These are phyloP conservation scores for Eleusine indica DNA, from an alignment of 176 grass and related monocot species.

Conservation along the genomic window DNA sequence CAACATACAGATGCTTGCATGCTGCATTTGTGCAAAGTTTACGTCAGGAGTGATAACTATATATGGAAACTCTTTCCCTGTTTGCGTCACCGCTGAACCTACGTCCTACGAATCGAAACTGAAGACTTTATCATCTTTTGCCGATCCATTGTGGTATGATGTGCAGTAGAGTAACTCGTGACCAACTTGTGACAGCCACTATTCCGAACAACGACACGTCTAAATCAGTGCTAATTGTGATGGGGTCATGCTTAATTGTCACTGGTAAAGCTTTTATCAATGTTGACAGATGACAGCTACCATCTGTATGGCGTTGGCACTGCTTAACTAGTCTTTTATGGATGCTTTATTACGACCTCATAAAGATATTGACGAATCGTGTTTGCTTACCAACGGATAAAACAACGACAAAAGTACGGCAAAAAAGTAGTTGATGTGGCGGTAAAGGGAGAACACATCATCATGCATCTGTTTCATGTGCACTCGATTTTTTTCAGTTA, in stretches of 20 bases:
- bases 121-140: not conserved
- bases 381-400: slow-evolving; percentile 34
- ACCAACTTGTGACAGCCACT: not conserved
- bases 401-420: slow-evolving; percentile 29
- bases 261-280: slow-evolving; percentile 6
- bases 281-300: slow-evolving; percentile 24
- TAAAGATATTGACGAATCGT: slow-evolving; percentile 5
- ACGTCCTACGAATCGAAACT: not conserved
- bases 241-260: slow-evolving; percentile 26
- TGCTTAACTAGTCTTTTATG: slow-evolving; percentile 32
- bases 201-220: not conserved
- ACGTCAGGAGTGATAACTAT: not conserved
- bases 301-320: slow-evolving; percentile 29
- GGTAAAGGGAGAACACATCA: slow-evolving; percentile 4
- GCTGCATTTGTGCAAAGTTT: slow-evolving; percentile 16
- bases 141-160: not conserved
- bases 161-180: not conserved
- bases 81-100: not conserved
- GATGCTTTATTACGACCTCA: not conserved
- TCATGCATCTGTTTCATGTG: slow-evolving; percentile 27
- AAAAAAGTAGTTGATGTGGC: slow-evolving; percentile 8
- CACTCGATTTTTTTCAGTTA: not conserved
- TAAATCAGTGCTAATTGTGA: slow-evolving; percentile 14
- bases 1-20: not conserved
- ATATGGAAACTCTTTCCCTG: not conserved